Base-by-base conservation (phyloP, 2,329 filamentous ascomycete species). In the Ophiocordyceps sinensis region DNA sequence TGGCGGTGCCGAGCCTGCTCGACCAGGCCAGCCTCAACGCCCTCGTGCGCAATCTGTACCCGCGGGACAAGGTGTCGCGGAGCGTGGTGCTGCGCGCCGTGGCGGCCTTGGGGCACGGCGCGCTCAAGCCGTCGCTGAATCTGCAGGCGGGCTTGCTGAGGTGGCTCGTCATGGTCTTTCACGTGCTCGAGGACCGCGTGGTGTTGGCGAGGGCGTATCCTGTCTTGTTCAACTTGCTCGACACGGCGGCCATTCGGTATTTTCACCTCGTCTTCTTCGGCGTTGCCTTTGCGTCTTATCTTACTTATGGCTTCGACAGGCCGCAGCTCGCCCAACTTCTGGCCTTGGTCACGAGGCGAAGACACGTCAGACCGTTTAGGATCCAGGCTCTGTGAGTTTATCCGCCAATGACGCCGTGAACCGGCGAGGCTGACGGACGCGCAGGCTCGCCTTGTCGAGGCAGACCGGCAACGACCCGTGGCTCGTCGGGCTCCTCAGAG, bases 301-400 rank as follows among this genome's bases (percentile, higher is more conserved):
- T 31, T 15, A 17, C 17, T 32, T 2, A 34, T 9, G 2, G 5
- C 23, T 29, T 11, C 14, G 3, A 17, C 41, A 73, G 74, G 43
- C 65, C 73, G 11, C 67, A 72, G 46, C 56, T 91, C 39, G 88
- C 85, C 53, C 84, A 93, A 61, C 60, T 94, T 30, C 67, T 94
- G 19, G 85, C 83, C 4, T 60, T 89, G 28, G 76, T 89, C 37
- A 93, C 86, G 37, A 70, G 84, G 42, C 77, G 86, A 42, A 85
- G 79, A 53, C 85, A 94, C 60, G 85, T 94, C 36, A 79, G 81
- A 47, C 85, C 85, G 2, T 88, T 86, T 54, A 73, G 86, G 44
- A 88, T 94, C 44, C 85, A 93, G 54, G 67, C 77, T 36, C 64
- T 93, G 76, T 81, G 54, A 56, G 74, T 28, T 4, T 9, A 8